Percentiles rank a stretch among this genome's conserved stretches.
These are phyloP conservation scores for Zygosaccharomyces sapae DNA, from an alignment of 1,139 yeast genomes.

Conservation along the genomic window DNA sequence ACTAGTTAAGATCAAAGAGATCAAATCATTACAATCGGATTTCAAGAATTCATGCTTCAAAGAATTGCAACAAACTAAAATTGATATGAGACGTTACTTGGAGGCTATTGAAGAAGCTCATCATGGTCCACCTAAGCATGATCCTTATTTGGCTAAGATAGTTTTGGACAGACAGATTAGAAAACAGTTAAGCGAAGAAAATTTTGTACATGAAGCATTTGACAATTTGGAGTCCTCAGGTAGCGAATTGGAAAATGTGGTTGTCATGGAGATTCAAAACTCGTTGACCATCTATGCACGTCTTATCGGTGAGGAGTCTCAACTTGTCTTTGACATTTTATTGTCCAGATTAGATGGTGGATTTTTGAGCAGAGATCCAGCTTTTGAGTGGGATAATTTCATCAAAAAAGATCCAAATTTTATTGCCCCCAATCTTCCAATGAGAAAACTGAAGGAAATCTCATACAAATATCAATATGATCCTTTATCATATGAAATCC, in stretches of 20 bases:
- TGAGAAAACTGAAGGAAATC: slow-evolving; percentile 62
- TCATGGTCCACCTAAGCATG: slow-evolving; percentile 42
- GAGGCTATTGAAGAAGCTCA: slow-evolving; percentile 44
- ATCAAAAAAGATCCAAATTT: slow-evolving; percentile 70
- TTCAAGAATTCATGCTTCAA: slow-evolving; percentile 70
- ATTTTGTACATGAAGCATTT: slow-evolving; percentile 81
- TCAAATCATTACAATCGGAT: slow-evolving; percentile 74
- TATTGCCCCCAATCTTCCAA: slow-evolving; percentile 68
- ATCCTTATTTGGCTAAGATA: slow-evolving; percentile 76
- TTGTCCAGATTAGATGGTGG: slow-evolving; percentile 69
- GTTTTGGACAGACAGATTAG: slow-evolving; percentile 71
- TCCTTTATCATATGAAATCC: slow-evolving; percentile 64
- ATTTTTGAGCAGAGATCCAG: slow-evolving; percentile 69
- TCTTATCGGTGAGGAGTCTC: slow-evolving; percentile 63
- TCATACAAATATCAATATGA: slow-evolving; percentile 65
- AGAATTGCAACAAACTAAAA: slow-evolving; percentile 63
- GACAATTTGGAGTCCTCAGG: slow-evolving; percentile 84
- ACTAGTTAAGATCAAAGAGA: slow-evolving; percentile 80
- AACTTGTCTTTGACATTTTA: slow-evolving; percentile 59
- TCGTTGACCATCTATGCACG: slow-evolving; percentile 71
- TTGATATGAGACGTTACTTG: slow-evolving; percentile 47
- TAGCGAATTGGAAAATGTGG: slow-evolving; percentile 81
- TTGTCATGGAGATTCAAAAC: slow-evolving; percentile 79
- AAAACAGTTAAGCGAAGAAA: slow-evolving; percentile 77
- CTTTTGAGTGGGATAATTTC: slow-evolving; percentile 86